Evolutionary conservation across 2,329 filamentous ascomycete genomes (phyloP), one percentile per base, ranked within the genome.

Genomic region (Hypoxylon sp.): DNA sequence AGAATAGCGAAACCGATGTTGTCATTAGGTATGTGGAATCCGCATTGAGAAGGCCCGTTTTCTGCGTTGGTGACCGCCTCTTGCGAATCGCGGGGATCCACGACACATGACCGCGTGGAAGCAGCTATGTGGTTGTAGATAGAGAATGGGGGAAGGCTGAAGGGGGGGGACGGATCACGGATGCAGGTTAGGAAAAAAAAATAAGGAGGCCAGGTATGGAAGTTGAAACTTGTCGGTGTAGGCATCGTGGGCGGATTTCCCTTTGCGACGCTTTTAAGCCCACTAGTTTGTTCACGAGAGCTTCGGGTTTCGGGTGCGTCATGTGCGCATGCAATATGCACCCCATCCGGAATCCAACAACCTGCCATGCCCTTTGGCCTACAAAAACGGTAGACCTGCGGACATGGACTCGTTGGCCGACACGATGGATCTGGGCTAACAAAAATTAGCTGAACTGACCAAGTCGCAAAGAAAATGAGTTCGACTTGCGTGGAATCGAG

Each of bases 31-130:
- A 46, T 53, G 65, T 61, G 61, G 62, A 65, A 59, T 57, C 49
- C 53, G 50, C 48, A 64, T 69, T 59, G 33, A 58, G 53, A 55
- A 61, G 35, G 8, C 11, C 22, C 30, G 6, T 35, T 25, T 63
- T 66, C 37, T 48, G 56, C 14, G 54, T 64, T 68, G 61, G 69
- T 72, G 69, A 72, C 69, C 69, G 69, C 69, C 57, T 70, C 49
- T 72, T 72, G 61, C 64, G 66, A 72, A 72, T 71, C 60, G 60
- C 62, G 57, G 59, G 66, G 66, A 66, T 69, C 66, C 69, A 71
- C 69, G 69, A 71, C 40, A 37, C 59, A 54, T 66, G 62, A 63
- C 69, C 30, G 69, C 69, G 69, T 71, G 69, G 59, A 69, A 61
- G 60, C 61, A 55, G 66, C 66, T 71, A 71, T 44, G 69, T 71